Evolutionary conservation across 495 filamentous ascomycete species (phyloP), one percentile per base, ranked within the genome.

Genomic region (Penicillium antarcticum): DNA sequence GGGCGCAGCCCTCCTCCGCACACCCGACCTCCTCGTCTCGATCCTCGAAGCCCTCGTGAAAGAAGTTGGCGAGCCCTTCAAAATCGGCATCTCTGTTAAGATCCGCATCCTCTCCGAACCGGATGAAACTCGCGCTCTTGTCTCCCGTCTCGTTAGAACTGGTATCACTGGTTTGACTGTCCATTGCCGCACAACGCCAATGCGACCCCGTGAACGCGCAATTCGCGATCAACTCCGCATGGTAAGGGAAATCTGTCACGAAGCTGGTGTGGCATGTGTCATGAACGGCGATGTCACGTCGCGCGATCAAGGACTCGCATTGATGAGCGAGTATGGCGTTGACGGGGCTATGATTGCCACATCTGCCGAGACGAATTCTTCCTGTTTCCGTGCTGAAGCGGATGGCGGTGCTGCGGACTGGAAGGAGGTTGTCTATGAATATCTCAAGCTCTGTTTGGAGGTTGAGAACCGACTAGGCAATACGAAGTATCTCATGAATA

Each of bases 291-390:
- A 98, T 61, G 90, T 98, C 0, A 80, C 79, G 14, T 78, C 73
- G 13, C 77, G 87, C 29, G 82, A 84, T 31, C 69, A 94, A 42
- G 91, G 83, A 2, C 60, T 85, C 3, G 63, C 75, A 45, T 69
- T 97, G 14, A 82, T 88, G 45, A 41, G 75, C 13, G 85, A 96
- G 61, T 95, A 77, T 57, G 86, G 85, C 4, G 89, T 87, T 2
- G 94, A 97, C 58, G 94, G 92, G 12, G 92, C 88, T 41, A 98
- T 98, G 94, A 97, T 98, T 61, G 95, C 94, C 10, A 92, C 87
- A 3, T 78, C 87, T 6, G 94, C 94, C 0, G 94, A 97, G 73
- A 74, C 82, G 51, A 97, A 98, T 57, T 80, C 89, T 16, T 92
- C 87, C 38, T 87, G 85, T 51, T 98, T 97, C 74, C 79, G 86